Conservation (phyloP, 108 stramenopile genomes). For the Mediolabrus comicus region DNA sequence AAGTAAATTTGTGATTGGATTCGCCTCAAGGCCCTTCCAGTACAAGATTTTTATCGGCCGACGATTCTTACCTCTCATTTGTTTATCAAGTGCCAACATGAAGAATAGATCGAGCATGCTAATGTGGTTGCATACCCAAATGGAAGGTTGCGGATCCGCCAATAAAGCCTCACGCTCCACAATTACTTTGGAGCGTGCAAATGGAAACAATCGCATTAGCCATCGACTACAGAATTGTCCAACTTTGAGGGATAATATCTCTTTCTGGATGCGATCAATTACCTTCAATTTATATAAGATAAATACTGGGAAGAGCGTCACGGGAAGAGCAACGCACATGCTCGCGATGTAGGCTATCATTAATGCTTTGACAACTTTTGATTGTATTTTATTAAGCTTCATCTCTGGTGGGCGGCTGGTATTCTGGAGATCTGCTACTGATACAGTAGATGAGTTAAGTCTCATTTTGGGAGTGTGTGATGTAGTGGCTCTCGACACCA, state of each 20-base stretch:
- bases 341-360: conserved; percentile 70
- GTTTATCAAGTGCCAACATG: conserved; percentile 65
- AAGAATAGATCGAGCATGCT: conserved; percentile 83
- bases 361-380: conserved; percentile 27
- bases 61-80: conserved; percentile 67
- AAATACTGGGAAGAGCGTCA: conserved; percentile 62
- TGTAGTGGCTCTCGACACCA: neutral
- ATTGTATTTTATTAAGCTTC: conserved; percentile 10
- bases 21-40: conserved; percentile 85
- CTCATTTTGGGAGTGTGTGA: neutral
- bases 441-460: conserved; percentile 8
- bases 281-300: conserved; percentile 49
- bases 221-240: conserved; percentile 80
- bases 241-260: conserved; percentile 54
- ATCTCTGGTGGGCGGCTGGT: neutral
- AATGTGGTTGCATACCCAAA: conserved; percentile 90
- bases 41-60: conserved; percentile 88
- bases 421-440: neutral
- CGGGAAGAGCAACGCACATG: conserved; percentile 82
- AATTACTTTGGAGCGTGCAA: conserved; percentile 53
- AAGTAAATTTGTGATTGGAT: conserved; percentile 69
- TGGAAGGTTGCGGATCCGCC: conserved; percentile 54
- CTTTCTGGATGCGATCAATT: conserved; percentile 43
- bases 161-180: conserved; percentile 34
- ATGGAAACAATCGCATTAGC: conserved; percentile 80